phyloP scores from a whole-genome alignment of 352 stramenopile species.

The Discostella stelligera region DNA sequence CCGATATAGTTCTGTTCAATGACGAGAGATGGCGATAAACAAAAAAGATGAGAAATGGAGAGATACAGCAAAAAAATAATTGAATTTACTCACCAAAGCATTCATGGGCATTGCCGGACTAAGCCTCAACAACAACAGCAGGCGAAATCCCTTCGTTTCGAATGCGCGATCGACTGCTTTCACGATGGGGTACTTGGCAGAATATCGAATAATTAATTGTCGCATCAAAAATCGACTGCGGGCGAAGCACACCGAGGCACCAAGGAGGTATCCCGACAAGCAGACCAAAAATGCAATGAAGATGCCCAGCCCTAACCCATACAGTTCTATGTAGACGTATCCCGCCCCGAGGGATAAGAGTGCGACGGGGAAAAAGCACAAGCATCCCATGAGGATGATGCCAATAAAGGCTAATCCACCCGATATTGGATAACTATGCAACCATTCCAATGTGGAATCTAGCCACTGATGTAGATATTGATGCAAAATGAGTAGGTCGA shows the following conservation, averaged over 20 bases:
- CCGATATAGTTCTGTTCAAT: constrained; percentile 36
- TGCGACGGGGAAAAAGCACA: constrained; percentile 67
- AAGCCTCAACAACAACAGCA: constrained; percentile 82
- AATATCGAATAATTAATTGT: constrained; percentile 51
- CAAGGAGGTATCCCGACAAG: constrained; percentile 64
- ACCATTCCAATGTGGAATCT: constrained; percentile 20
- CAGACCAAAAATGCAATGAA: constrained; percentile 56
- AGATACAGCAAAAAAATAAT: not conserved
- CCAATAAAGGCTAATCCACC: constrained; percentile 47
- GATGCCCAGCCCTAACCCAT: constrained; percentile 57
- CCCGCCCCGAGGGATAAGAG: constrained; percentile 69
- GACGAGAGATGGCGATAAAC: not conserved
- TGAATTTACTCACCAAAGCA: constrained; percentile 61
- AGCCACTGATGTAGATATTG: constrained; percentile 48
- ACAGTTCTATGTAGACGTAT: constrained; percentile 65
- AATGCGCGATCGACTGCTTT: constrained; percentile 78
- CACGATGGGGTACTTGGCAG: constrained; percentile 79
- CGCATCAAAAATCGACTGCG: constrained; percentile 76
- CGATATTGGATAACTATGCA: constrained; percentile 25
- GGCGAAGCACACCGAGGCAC: constrained; percentile 70
- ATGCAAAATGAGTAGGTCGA: constrained; percentile 50
- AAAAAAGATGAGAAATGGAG: not conserved
- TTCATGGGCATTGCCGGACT: constrained; percentile 84
- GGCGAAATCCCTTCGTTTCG: constrained; percentile 71
- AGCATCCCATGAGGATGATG: constrained; percentile 38